These are phyloP conservation scores for Luvunga scandens DNA, from an alignment of 345 rosid genomes.

Conservation along the genomic window DNA sequence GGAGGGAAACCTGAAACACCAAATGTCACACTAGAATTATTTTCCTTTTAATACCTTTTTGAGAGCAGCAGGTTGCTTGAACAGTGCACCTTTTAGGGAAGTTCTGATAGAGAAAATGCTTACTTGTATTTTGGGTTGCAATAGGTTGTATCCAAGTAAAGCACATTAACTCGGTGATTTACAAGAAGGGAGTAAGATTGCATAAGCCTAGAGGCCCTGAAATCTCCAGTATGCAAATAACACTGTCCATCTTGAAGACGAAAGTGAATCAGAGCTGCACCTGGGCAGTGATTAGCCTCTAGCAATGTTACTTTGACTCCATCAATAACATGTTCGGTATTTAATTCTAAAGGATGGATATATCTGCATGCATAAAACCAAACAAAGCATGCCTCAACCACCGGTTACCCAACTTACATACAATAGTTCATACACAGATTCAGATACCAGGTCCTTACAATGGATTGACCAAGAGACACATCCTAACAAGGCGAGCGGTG, in stretches of 20 bases:
- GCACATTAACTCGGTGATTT: constrained; percentile 46
- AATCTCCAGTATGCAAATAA: constrained; percentile 84
- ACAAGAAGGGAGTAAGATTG: constrained; percentile 52
- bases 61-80: neutral
- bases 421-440: neutral
- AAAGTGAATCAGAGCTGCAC: constrained; percentile 69
- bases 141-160: constrained; percentile 79
- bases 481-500: constrained; percentile 61
- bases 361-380: constrained; percentile 29
- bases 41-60: no score
- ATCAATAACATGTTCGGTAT: constrained; percentile 45
- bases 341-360: constrained; percentile 54
- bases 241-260: constrained; percentile 52
- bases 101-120: constrained; percentile 8
- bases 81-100: neutral
- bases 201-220: constrained; percentile 71
- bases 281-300: constrained; percentile 85
- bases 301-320: constrained; percentile 58
- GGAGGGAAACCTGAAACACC: constrained; percentile 62
- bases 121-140: constrained; percentile 81
- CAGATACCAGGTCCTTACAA: constrained; percentile 33
- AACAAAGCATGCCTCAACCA: neutral
- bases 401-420: neutral
- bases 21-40: neutral
- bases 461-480: constrained; percentile 55